phyloP scores from a whole-genome alignment of 805 yeast genomes.

The Blastobotrys attinorum region DNA sequence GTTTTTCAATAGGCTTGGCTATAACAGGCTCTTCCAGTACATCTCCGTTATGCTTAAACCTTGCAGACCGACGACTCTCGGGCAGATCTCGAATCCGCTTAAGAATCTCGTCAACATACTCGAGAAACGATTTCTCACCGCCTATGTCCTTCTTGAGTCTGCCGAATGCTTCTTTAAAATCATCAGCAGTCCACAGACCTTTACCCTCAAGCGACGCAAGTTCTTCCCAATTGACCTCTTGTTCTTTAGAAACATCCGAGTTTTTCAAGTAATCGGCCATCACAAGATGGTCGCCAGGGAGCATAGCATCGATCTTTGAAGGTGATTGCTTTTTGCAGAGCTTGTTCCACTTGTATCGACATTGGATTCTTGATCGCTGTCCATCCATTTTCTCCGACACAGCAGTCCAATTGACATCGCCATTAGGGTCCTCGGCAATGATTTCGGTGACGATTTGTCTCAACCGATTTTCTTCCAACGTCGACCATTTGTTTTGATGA shows the following conservation, averaged over 20 bases:
- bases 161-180: constrained; percentile 55
- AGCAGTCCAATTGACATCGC: constrained; percentile 75
- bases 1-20: too few relatives aligned
- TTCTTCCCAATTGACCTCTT: constrained; percentile 47
- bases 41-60: background rate
- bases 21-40: too few relatives aligned
- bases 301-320: constrained; percentile 38
- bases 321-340: constrained; percentile 46
- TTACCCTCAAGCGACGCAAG: constrained; percentile 41
- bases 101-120: constrained; percentile 19
- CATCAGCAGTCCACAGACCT: constrained; percentile 49
- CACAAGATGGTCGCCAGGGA: constrained; percentile 43
- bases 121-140: constrained; percentile 35
- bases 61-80: background rate
- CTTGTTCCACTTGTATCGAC: constrained; percentile 94
- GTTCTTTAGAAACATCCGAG: constrained; percentile 30
- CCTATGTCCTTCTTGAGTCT: constrained; percentile 46
- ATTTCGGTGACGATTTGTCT: constrained; percentile 46
- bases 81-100: background rate
- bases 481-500: constrained; percentile 71
- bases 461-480: constrained; percentile 59
- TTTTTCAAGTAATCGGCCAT: constrained; percentile 40
- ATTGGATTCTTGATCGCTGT: constrained; percentile 81
- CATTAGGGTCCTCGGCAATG: constrained; percentile 31
- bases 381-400: constrained; percentile 90